Evolutionary conservation across 2,329 filamentous ascomycete species (phyloP), one percentile per base, ranked within the genome.

Genomic region (Xylaria sp.): DNA sequence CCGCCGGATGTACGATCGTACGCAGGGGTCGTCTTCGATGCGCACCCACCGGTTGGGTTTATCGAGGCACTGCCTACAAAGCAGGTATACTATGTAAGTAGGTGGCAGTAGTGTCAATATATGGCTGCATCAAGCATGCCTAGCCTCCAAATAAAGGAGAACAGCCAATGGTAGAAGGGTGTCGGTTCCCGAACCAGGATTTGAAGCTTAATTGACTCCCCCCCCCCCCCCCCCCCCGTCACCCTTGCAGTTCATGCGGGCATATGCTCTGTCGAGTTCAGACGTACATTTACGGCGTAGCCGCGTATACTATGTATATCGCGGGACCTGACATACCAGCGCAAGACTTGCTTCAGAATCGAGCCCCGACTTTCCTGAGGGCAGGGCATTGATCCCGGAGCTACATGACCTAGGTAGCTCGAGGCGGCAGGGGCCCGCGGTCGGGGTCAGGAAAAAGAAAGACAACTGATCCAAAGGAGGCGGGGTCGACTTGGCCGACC

Each of bases 161-260:
- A 24, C 49, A 20, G 44, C 20, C 21, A 34, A 41, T 18, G 48
- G 43, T 39, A 38, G 48, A 39, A 37, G 34, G 49, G 42, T 59
- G 55, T 46, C 45, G 22, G 48, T 50, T 50, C 39, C 55, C 58
- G 58, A 52, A 19, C 47, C 58, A 50, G 40, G 52, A 39, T 38
- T 42, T 52, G 52, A 55, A 58, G 49, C 52, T 56, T 58, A 54
- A 60, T 43, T 49, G 51, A 21, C 43, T 52, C 50, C 26, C 50
- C n/a, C n/a, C n/a, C n/a, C n/a, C n/a, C n/a, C n/a, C n/a, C n/a
- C n/a, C n/a, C n/a, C n/a, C 42, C 43, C 48, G 48, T 21, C 43
- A 40, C 17, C 17, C 49, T 26, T 44, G 52, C 51, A 43, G 37
- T 43, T 44, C 47, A 39, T 20, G 39, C 48, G 48, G 51, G 41